Base-by-base conservation (phyloP, 2,329 filamentous ascomycete species). In the Colletotrichum sp. region DNA sequence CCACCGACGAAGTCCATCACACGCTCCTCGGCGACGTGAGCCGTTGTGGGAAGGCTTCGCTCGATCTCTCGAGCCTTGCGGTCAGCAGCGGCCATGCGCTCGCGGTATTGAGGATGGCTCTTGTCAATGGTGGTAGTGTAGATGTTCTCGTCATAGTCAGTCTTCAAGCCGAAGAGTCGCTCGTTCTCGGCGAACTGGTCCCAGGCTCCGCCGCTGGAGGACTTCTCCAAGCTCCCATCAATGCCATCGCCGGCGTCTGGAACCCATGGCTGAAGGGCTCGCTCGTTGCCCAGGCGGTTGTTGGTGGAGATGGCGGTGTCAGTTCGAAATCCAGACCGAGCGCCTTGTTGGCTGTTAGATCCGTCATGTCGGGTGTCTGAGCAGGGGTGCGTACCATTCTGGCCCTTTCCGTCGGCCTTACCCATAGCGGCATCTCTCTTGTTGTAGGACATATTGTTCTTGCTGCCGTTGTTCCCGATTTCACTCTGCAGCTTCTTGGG, bases 171-270 rank as follows among this genome's bases (percentile, higher is more conserved):
- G 82, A 98, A 99, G 34, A 95, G 92, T 72, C 92, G 90, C 85
- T 98, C 95, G 81, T 99, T 99, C 77, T 91, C 93, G 74, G 95
- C 94, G 82, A 99, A 99, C 84, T 99, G 97, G 83, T 99, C 96
- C 97, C 97, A 99, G 12, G 86, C 87, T 8, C 86, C 87, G 18
- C 85, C 81, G 68, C 83, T 84, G 59, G 28, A 39, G n/a, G 82
- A 80, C 67, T 87, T 91, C 80, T 95, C 95, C 28, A 98, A 88
- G 64, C 94, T 93, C 78, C 94, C 89, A 81, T 96, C 93, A 55
- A 91, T 84, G 32, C 90, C 90, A 77, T 93, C 92, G 6, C 88
- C 84, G 18, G 89, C 84, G 78, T 93, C 93, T 8, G 95, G 92
- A 71, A 96, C 92, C 96, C 96, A 99, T 80, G 90, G 93, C 82